These are phyloP conservation scores for Schoenoplectus tabernaemontani DNA, from an alignment of 202 grass and related monocot species.

Conservation along the genomic window DNA sequence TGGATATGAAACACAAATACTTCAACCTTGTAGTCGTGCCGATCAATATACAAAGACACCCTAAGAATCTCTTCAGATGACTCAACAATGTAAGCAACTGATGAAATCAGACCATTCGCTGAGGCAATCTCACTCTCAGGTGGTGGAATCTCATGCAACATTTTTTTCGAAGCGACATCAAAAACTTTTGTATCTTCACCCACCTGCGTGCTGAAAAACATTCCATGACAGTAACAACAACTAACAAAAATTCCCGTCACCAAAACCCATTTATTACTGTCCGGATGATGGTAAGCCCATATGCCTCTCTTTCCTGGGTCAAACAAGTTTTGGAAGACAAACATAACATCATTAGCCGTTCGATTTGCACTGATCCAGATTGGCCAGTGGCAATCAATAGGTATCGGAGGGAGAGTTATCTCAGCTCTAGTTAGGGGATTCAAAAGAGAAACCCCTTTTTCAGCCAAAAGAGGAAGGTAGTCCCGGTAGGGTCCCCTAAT, in stretches of 20 bases:
- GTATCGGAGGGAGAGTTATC: neutral
- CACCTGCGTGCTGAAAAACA: neutral
- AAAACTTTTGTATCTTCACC: neutral
- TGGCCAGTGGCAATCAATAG: neutral
- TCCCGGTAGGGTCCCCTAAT: neutral
- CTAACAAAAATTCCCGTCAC: neutral
- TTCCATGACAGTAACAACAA: neutral
- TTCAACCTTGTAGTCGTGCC: neutral
- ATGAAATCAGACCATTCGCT: neutral
- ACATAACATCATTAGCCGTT: neutral
- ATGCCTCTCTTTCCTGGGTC: neutral
- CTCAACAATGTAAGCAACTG: neutral
- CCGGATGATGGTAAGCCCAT: neutral
- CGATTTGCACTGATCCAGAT: neutral
- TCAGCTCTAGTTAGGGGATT: constrained; percentile 7
- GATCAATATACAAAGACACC: neutral
- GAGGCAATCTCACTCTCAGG: neutral
- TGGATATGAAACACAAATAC: neutral
- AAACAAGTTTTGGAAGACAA: neutral
- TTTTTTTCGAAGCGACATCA: neutral
- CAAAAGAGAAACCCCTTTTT: neutral
- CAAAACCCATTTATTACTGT: neutral
- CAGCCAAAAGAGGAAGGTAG: neutral
- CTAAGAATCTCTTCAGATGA: neutral
- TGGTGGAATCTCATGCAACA: neutral